Percentiles rank a stretch among this genome's conserved stretches.
These are phyloP conservation scores for Miamiensis avidus DNA, from an alignment of 169 alveolate genomes.

Conservation along the genomic window DNA sequence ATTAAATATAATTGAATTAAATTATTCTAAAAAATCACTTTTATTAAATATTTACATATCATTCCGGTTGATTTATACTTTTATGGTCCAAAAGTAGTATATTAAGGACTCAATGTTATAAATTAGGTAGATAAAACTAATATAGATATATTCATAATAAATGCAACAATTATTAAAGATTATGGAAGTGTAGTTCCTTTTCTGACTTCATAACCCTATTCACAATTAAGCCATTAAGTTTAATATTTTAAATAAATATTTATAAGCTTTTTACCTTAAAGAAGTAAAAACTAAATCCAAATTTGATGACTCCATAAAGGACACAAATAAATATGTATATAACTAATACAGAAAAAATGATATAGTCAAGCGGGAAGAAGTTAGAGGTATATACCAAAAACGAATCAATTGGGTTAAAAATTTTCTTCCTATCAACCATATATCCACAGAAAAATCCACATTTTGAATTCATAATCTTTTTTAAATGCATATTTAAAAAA, in stretches of 20 bases:
- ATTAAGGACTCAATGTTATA: constrained; percentile 43
- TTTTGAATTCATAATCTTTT: constrained; percentile 25
- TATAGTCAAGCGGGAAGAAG: constrained; percentile 44
- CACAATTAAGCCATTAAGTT: not conserved
- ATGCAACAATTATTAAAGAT: constrained; percentile 39
- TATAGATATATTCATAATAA: constrained; percentile 27
- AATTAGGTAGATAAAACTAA: constrained; percentile 35
- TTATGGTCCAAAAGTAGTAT: constrained; percentile 47
- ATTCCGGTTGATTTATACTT: constrained; percentile 6
- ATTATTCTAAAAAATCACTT: not conserved
- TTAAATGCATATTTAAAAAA: not conserved
- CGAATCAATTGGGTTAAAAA: constrained; percentile 41
- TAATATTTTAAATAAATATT: no score
- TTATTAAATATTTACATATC: not conserved
- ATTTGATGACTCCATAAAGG: constrained; percentile 39
- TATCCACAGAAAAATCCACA: constrained; percentile 52
- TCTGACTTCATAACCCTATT: constrained; percentile 35
- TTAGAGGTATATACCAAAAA: constrained; percentile 35
- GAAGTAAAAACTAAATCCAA: constrained; percentile 32
- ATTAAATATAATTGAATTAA: no score
- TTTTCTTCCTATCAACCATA: constrained; percentile 22
- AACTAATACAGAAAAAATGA: constrained; percentile 35
- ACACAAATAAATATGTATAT: constrained; percentile 35
- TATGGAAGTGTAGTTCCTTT: constrained; percentile 38
- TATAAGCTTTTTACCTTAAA: not conserved